A percentile compares a stretch with the other conserved stretches of the same genome.
Evolutionary conservation across 2,329 filamentous ascomycete species (phyloP).

Genomic region (Xylariaceae sp.): DNA sequence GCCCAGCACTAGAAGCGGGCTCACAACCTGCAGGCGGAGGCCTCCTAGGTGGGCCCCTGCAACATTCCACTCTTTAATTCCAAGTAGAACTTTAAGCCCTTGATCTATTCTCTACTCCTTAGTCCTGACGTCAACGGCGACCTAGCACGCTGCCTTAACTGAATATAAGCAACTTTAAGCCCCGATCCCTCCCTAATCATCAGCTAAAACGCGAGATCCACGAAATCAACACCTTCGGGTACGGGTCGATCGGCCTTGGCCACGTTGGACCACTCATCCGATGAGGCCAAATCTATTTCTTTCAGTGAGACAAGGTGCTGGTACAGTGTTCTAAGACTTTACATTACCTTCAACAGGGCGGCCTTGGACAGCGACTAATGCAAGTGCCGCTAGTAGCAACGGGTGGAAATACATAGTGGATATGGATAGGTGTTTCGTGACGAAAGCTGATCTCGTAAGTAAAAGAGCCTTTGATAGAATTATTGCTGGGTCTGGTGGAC

Average conservation of each 20-base stretch:
- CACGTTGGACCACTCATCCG: neutral
- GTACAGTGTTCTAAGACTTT: neutral
- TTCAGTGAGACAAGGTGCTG: neutral
- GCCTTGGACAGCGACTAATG: neutral
- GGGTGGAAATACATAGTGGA: neutral
- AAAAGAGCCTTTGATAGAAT: neutral
- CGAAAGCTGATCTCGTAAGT: neutral
- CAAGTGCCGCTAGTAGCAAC: neutral
- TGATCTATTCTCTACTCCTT: too few species aligned
- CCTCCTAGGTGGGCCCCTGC: too few species aligned
- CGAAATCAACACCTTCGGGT: neutral
- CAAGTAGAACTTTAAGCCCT: too few species aligned
- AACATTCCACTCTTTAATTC: too few species aligned
- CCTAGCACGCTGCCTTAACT: too few species aligned
- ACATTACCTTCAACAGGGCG: conserved; percentile 5
- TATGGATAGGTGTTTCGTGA: neutral
- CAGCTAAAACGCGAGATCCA: conserved; percentile 11
- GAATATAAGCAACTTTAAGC: too few species aligned
- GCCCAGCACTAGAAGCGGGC: too few species aligned
- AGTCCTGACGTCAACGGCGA: too few species aligned
- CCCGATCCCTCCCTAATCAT: too few species aligned
- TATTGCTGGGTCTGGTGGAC: neutral
- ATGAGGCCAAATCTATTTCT: neutral
- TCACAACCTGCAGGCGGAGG: too few species aligned
- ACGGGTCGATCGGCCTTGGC: conserved; percentile 2